These are phyloP conservation scores for Jaminaea rosea DNA, from an alignment of 1,284 basidiomycete genomes.

Conservation along the genomic window DNA sequence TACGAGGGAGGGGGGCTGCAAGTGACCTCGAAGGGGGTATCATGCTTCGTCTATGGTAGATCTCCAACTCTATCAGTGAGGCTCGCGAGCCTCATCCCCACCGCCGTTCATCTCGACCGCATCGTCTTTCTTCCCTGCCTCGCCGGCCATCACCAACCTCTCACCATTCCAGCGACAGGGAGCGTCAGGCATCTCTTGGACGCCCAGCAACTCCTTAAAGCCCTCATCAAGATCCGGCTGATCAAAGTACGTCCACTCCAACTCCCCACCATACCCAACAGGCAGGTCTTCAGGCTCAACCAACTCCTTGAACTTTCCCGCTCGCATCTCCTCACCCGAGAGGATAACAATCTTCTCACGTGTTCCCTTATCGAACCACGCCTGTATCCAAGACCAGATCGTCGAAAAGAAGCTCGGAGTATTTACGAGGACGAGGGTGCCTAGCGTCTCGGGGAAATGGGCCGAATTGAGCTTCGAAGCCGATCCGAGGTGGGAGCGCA, in stretches of 20 bases:
- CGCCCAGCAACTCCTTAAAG: background rate
- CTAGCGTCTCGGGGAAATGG: conserved; percentile 4
- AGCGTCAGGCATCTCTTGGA: background rate
- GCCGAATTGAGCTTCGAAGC: background rate
- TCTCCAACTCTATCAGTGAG: too few species aligned
- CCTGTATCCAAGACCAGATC: background rate
- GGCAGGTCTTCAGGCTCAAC: conserved; percentile 3
- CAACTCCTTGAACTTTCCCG: background rate
- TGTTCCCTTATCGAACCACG: conserved; percentile 5
- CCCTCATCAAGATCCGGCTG: background rate
- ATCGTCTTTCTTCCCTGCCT: too few species aligned
- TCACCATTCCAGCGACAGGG: background rate
- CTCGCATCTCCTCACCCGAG: background rate
- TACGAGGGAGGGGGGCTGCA: too few species aligned
- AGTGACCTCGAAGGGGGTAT: too few species aligned
- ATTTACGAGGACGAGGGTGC: conserved; percentile 1
- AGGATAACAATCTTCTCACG: conserved; percentile 1
- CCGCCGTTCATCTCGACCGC: too few species aligned
- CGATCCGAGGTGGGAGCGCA: conserved; percentile 2
- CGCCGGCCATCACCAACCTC: background rate
- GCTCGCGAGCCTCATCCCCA: too few species aligned
- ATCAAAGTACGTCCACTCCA: conserved; percentile 5
- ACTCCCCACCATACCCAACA: conserved; percentile 1
- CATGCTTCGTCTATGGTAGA: too few species aligned
- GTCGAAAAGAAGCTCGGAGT: conserved; percentile 1